Percentiles rank a stretch among this genome's conserved stretches.
Conservation (phyloP, 768 basidiomycete genomes). For the Tulasnella sp. region DNA sequence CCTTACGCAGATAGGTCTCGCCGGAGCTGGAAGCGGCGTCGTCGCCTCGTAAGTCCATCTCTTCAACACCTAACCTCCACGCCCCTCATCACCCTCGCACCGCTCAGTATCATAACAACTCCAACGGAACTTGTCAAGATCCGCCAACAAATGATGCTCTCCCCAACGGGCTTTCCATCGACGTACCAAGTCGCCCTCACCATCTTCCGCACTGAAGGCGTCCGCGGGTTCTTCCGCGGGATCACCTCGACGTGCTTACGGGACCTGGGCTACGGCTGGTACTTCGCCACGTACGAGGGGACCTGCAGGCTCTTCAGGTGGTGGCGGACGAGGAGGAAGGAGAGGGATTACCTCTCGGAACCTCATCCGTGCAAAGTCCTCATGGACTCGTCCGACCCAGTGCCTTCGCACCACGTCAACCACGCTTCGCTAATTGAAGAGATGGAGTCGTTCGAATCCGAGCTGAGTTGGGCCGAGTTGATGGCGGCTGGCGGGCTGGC, state of each 20-base stretch:
- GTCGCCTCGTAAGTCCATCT: slow-evolving; percentile 55
- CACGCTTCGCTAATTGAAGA: slow-evolving; percentile 32
- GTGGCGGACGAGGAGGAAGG: not conserved
- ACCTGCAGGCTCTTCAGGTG: slow-evolving; percentile 40
- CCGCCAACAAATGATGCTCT: slow-evolving; percentile 51
- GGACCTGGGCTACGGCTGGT: slow-evolving; percentile 75
- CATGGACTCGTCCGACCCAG: slow-evolving; percentile 13
- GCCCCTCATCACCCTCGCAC: not conserved
- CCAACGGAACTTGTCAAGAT: slow-evolving; percentile 87
- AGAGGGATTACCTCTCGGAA: not conserved
- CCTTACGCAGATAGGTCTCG: slow-evolving; percentile 59
- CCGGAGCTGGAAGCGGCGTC: slow-evolving; percentile 71
- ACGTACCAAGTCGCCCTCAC: slow-evolving; percentile 41
- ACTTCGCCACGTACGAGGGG: slow-evolving; percentile 69
- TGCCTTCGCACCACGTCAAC: slow-evolving; percentile 11
- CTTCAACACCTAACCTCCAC: not conserved
- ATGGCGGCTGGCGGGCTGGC: slow-evolving; percentile 67
- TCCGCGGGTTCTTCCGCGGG: slow-evolving; percentile 67
- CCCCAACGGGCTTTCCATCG: slow-evolving; percentile 26
- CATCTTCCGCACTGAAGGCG: slow-evolving; percentile 45
- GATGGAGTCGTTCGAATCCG: slow-evolving; percentile 25
- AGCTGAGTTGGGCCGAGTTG: slow-evolving; percentile 42
- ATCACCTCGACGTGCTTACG: slow-evolving; percentile 59
- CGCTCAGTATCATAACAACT: slow-evolving; percentile 53
- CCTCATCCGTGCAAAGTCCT: not conserved